These are phyloP conservation scores for Carex parvula DNA, from an alignment of 176 grass and related monocot species.

Conservation along the genomic window DNA sequence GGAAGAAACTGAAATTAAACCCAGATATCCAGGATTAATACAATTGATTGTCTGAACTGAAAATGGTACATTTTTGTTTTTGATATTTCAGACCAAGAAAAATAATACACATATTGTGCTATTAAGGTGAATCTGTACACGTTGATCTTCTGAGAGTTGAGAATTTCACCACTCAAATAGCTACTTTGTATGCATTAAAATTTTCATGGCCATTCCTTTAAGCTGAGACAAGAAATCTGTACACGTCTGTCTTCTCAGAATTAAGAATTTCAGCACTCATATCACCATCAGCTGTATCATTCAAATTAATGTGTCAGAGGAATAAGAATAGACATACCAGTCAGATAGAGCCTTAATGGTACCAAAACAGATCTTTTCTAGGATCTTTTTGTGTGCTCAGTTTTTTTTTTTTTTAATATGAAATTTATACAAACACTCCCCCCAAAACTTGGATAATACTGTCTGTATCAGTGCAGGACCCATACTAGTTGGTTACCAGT, in stretches of 20 bases:
- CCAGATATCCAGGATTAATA: neutral
- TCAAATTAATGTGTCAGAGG: neutral
- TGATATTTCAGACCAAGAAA: neutral
- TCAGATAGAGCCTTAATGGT: neutral
- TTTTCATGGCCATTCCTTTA: neutral
- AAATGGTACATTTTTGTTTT: neutral
- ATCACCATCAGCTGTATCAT: conserved; percentile 2
- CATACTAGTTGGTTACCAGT: neutral
- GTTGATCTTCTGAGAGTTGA: neutral
- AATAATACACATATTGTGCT: neutral
- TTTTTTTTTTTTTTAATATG: neutral
- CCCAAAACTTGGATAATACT: neutral
- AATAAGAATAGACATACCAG: neutral
- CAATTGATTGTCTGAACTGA: neutral
- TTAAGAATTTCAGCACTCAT: neutral
- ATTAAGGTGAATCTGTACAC: neutral
- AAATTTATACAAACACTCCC: neutral
- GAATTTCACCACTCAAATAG: neutral
- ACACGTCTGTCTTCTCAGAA: neutral
- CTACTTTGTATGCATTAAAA: neutral
- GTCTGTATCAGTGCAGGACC: neutral
- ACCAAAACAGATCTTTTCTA: neutral
- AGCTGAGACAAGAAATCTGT: neutral
- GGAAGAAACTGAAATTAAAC: neutral
- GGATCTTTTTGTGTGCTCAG: neutral